Base-by-base conservation (phyloP, 2,329 filamentous ascomycete species). In the Alternaria burnsii region DNA sequence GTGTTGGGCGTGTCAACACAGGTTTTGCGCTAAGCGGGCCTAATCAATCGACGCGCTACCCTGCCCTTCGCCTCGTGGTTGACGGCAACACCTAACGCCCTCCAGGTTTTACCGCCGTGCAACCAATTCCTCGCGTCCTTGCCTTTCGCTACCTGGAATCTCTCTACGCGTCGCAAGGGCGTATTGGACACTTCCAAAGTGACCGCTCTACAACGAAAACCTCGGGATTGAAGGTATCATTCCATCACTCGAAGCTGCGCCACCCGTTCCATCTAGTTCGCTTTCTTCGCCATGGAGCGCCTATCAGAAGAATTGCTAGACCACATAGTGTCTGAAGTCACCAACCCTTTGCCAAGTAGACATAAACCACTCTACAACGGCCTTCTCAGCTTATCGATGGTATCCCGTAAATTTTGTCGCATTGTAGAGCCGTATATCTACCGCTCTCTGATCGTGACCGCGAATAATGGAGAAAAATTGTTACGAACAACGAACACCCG, bases 251-350 rank as follows among this genome's bases (percentile, higher is more conserved):
- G 4, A 41, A 56, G 7, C 16, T 50, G 22, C 40, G 40, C 42
- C 42, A 53, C 51, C 44, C 34, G 14, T 30, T 26, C 18, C 26
- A 48, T 14, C 34, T 26, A 22, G 30, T 48, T 32, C 10, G 30
- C 46, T 28, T 24, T 34, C 32, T 12, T 48, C 38, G 10, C 40
- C 32, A 63, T 63, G 61, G 54, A 63, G 24, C 51, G 10, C 24
- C 58, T 61, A 18, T 52, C 58, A 12, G 58, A 63, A 43, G 61
- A 63, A 44, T 24, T 63, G 32, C 46, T 63, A 20, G 61, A 61
- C 24, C 51, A 63, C 14, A 55, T 63, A 24, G 55, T 63, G 14
- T 50, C 24, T 7, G 50, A 61, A 10, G 46, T 55, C 22, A 20
- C 18, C n/a, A 50, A 28, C 5, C 52, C 60, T 43, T 46, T 59